These are phyloP conservation scores for Knufia fluminis DNA, from an alignment of 2,329 filamentous ascomycete genomes.

Conservation along the genomic window DNA sequence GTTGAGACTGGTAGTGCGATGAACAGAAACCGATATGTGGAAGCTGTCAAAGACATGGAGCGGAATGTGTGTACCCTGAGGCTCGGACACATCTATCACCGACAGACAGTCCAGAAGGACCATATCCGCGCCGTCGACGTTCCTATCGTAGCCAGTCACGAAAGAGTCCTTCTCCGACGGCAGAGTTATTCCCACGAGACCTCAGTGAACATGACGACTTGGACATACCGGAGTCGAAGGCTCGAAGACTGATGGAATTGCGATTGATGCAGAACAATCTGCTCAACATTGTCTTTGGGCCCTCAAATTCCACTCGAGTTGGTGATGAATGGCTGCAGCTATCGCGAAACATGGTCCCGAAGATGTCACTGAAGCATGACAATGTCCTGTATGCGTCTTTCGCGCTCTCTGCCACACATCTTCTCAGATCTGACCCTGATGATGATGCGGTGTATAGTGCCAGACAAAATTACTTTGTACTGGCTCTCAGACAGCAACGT, in stretches of 20 bases:
- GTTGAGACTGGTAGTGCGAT: conserved; percentile 10
- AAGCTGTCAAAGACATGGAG: conserved; percentile 9
- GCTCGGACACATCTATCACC: not conserved
- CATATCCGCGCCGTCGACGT: not conserved
- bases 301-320: not conserved
- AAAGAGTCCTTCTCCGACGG: not conserved
- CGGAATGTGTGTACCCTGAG: conserved; percentile 10
- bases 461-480: conserved; percentile 16
- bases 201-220: not conserved
- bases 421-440: conserved; percentile 9
- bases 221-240: conserved; percentile 12
- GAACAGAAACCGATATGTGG: conserved; percentile 11
- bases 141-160: not conserved
- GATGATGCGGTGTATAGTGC: conserved; percentile 10
- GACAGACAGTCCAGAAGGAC: not conserved
- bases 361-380: conserved; percentile 11
- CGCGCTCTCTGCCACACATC: conserved; percentile 11
- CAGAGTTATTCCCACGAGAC: conserved; percentile 2
- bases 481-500: conserved; percentile 26
- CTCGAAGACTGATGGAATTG: conserved; percentile 13
- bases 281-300: conserved; percentile 7
- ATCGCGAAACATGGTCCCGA: conserved; percentile 9
- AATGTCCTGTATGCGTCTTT: conserved; percentile 14
- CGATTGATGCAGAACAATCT: conserved; percentile 13
- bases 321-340: conserved; percentile 1